Evolutionary conservation across 225 moss, liverwort and hornwort genomes (phyloP), one percentile per base, ranked within the genome.

Genomic region (Takakia lepidozioides): DNA sequence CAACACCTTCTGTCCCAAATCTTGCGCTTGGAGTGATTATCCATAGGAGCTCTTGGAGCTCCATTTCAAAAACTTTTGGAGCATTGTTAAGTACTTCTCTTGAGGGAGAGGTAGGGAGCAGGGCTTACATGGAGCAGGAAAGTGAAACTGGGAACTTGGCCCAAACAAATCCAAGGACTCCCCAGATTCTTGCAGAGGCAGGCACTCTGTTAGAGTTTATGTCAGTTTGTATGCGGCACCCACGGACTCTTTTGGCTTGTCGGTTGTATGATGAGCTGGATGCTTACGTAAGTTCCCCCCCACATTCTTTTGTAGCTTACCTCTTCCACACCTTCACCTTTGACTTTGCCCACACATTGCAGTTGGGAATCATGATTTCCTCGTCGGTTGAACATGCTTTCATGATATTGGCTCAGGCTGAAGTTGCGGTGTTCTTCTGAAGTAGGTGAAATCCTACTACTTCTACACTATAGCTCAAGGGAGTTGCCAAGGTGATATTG

Each of bases 1-100:
- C 39, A 34, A 49, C 59, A 18, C 71, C 65, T 41, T 78, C 68
- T 10, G 49, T 70, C 32, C 38, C 65, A 49, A 57, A 60, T 18
- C 27, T 88, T 34, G 69, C 69, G 61, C 68, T 98, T 29, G 43
- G 69, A 21, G 70, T 45, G 24, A 65, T 88, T 54, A 76, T 81
- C 41, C 98, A 91, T 23, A 63, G 59, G 25, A 70, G 74, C 58
- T 91, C 98, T 30, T 98, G 98, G 98, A 60, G 56, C 29, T 73
- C 72, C 43, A 52, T 88, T 51, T 80, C 82, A 22, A 64, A 66
- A 59, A 56, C 70, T 52, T 70, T 88, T 25, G 54, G 68, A 57
- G 50, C 56, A 18, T 36, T 89, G 32, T 62, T 89, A 45, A 67
- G 57, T 69, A 73, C 56, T 59, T 63, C 58, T 19, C 23, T 30